These are phyloP conservation scores for Shiraia bambusicola DNA, from an alignment of 2,329 filamentous ascomycete species.

Conservation along the genomic window DNA sequence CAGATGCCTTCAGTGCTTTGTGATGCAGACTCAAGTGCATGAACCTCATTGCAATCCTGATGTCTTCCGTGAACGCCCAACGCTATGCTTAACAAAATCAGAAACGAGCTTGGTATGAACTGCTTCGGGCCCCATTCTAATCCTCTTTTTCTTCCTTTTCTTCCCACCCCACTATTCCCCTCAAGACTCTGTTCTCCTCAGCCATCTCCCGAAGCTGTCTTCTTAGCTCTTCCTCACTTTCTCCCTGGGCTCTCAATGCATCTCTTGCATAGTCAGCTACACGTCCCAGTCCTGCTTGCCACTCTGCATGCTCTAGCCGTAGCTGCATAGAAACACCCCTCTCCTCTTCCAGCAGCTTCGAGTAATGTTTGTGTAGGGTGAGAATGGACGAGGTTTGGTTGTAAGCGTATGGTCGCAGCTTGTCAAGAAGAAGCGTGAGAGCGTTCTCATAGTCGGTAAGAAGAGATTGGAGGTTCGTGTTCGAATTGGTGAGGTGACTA, in stretches of 20 bases:
- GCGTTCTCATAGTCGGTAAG: constrained; percentile 48
- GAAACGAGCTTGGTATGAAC: too few relatives aligned
- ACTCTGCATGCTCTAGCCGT: constrained; percentile 51
- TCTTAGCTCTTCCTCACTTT: constrained; percentile 41
- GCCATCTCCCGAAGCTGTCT: constrained; percentile 46
- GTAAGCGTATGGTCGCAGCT: constrained; percentile 37
- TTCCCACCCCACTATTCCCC: constrained; percentile 51
- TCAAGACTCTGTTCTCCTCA: constrained; percentile 52
- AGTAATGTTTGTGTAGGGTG: constrained; percentile 52
- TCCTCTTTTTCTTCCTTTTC: constrained; percentile 45
- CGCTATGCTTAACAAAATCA: constrained; percentile 22
- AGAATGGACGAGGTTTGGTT: constrained; percentile 48
- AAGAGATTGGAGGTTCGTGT: constrained; percentile 30
- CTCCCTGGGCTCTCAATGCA: constrained; percentile 44
- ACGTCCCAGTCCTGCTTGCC: constrained; percentile 50
- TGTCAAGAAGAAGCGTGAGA: constrained; percentile 42
- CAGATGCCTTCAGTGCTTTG: too few relatives aligned
- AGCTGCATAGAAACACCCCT: constrained; percentile 49
- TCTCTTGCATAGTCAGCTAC: constrained; percentile 47
- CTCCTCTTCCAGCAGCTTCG: constrained; percentile 46
- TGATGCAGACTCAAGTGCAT: not conserved
- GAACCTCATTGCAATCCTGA: constrained; percentile 1
- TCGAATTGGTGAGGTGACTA: constrained; percentile 26
- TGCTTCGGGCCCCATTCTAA: too few relatives aligned
- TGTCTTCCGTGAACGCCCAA: constrained; percentile 20